Percentiles rank a stretch among this genome's conserved stretches.
Evolutionary conservation across 352 stramenopile species (phyloP).

Genomic region (Phytophthora meadii): DNA sequence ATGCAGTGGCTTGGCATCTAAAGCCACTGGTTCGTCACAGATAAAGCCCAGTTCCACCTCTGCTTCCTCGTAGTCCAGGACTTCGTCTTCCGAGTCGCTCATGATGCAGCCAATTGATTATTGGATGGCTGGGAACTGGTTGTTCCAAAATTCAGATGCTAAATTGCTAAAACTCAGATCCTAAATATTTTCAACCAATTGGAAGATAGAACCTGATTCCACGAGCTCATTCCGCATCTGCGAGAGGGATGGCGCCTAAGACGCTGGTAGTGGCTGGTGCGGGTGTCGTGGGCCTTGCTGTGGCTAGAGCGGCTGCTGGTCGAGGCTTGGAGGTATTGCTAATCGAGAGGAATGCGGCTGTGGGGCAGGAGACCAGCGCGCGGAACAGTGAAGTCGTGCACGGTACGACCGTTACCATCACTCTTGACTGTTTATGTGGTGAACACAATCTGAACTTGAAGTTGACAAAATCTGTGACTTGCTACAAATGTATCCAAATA

Average conservation of each 20-base stretch:
- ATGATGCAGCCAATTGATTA: conserved; percentile 16
- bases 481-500: conserved; percentile 15
- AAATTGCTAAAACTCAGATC: no score
- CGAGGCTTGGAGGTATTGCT: conserved; percentile 82
- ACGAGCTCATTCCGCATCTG: conserved; percentile 8
- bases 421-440: conserved; percentile 4
- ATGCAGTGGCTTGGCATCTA: conserved; percentile 48
- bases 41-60: conserved; percentile 85
- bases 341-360: conserved; percentile 81
- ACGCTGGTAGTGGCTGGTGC: conserved; percentile 74
- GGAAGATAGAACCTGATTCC: background rate
- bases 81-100: conserved; percentile 62
- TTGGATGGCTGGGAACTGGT: conserved; percentile 11
- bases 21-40: conserved; percentile 35
- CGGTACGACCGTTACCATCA: conserved; percentile 44
- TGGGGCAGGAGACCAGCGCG: conserved; percentile 90
- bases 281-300: conserved; percentile 79
- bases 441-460: conserved; percentile 21
- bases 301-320: conserved; percentile 64
- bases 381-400: conserved; percentile 98
- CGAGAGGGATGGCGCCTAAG: conserved; percentile 39
- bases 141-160: no score
- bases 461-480: conserved; percentile 12
- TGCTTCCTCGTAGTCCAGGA: conserved; percentile 40
- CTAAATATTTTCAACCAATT: no score